Evolutionary conservation across 768 basidiomycete species (phyloP), one percentile per base, ranked within the genome.

Genomic region (Cyathus striatus): DNA sequence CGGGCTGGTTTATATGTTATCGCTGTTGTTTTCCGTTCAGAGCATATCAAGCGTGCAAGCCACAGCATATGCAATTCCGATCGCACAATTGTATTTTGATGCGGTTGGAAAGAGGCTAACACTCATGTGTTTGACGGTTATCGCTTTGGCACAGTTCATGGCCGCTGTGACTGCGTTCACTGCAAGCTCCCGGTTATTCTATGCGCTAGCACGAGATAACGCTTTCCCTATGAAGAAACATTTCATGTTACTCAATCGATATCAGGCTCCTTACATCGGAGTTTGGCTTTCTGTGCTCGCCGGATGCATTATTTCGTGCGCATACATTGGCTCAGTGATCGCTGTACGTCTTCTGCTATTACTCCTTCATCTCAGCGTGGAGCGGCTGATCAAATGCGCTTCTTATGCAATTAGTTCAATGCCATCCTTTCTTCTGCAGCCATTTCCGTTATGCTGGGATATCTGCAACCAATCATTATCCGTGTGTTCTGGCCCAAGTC

Each of bases 111-210:
- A 53, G 43, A 54, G 54, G 38, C 57, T 78, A 40, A 66, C 76
- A 23, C 52, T 77, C 23, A 61, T 79, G 64, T 78, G 75, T 46
- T 62, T 81, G 18, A 60, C 69, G 2, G 64, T 81, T 22, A 63
- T 80, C 40, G 58, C 60, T 25, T 45, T 78, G 16, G 72, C 72
- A 18, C 76, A 80, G 58, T 65, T 71, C 43, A 75, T 74, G 62
- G 78, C 78, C 9, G 69, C 77, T 3, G 68, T 75, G 38, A 78
- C 78, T 10, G 76, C 76, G 23, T 79, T 75, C 54, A 78, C 78
- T 0, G 76, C 77, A 36, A 76, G 75, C 50, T 79, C 77, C 20
- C 61, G 77, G 18, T 49, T 80, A 40, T 72, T 77, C 56, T 80
- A 78, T 43, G 78, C 78, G 22, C 60, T 78, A 10, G 76, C 78